These are phyloP conservation scores for Adansonia grandidieri DNA, from an alignment of 441 rosid species.

Conservation along the genomic window DNA sequence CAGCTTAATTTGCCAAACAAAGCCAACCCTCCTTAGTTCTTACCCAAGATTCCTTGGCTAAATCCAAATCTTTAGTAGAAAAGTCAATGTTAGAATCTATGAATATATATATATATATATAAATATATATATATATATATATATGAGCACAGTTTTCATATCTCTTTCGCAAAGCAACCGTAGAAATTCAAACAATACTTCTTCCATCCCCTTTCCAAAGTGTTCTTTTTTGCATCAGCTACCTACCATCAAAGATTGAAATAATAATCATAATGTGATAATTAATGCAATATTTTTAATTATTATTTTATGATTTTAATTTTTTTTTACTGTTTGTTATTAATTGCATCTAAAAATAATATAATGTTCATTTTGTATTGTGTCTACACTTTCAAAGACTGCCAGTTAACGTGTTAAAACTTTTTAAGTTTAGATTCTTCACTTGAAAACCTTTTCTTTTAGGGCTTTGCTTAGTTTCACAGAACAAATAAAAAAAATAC, in stretches of 20 bases:
- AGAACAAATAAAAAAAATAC: constrained; percentile 15
- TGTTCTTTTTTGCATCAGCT: background rate
- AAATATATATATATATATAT: too few species aligned
- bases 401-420: too few species aligned
- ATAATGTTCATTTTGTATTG: too few species aligned
- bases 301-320: too few species aligned
- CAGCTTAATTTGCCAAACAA: background rate
- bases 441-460: too few species aligned
- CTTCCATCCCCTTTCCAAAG: background rate
- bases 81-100: background rate
- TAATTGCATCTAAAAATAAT: background rate
- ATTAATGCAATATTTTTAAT: too few species aligned
- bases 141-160: background rate
- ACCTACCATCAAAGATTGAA: background rate
- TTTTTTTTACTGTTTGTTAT: too few species aligned
- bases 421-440: too few species aligned
- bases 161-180: background rate
- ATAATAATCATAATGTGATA: too few species aligned
- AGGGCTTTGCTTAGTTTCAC: constrained; percentile 29
- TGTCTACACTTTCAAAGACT: too few species aligned
- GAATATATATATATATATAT: too few species aligned
- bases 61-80: background rate
- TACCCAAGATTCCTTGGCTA: background rate
- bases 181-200: background rate
- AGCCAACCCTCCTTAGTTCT: background rate